Evolutionary conservation across 2,329 filamentous ascomycete species (phyloP), one percentile per base, ranked within the genome.

Genomic region (Aspergillus pseudotamarii): DNA sequence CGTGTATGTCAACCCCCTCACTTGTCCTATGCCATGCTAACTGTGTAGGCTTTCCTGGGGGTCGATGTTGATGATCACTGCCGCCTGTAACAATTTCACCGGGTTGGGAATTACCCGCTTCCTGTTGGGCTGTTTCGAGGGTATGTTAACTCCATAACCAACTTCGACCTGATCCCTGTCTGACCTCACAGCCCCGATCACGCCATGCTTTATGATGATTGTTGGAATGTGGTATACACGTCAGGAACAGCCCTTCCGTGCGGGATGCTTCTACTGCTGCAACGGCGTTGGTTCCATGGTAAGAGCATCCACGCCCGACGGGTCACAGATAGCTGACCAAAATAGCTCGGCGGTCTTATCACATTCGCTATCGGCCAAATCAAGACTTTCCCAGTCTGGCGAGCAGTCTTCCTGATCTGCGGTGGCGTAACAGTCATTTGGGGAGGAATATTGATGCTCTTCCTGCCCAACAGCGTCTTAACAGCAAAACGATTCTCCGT

Each of bases 141-240:
- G 62, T 64, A 64, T 16, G 30, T 48, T 9, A 12, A 16, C 46
- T 19, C 10, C 21, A 48, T n/a, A 19, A 12, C 11, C 10, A 14
- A 23, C 30, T 41, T 11, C 10, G 14, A 48, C 14, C 28, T 21
- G 21, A 14, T 23, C n/a, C 11, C 11, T 12, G 19, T n/a, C 62
- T 64, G 21, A 64, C 21, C 2, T 26, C 12, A n/a, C 41, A 59
- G 80, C 81, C 0, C 78, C 80, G 0, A 81, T 85, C 9, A 83
- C 81, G 0, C 81, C 83, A 0, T 80, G 80, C 14, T 83, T 84
- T 58, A 83, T 84, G 78, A 78, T 85, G 75, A 81, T 84, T 38
- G 79, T 84, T 2, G 74, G 78, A 4, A 82, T 83, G 76, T 85
- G 82, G 82, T 85, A 83, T 68, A 75, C 74, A 0, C 76, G 80